Percentiles rank a stretch among this genome's conserved stretches.
Evolutionary conservation across 257 asterid species (phyloP).

Genomic region (Solanum pinnatisectum): DNA sequence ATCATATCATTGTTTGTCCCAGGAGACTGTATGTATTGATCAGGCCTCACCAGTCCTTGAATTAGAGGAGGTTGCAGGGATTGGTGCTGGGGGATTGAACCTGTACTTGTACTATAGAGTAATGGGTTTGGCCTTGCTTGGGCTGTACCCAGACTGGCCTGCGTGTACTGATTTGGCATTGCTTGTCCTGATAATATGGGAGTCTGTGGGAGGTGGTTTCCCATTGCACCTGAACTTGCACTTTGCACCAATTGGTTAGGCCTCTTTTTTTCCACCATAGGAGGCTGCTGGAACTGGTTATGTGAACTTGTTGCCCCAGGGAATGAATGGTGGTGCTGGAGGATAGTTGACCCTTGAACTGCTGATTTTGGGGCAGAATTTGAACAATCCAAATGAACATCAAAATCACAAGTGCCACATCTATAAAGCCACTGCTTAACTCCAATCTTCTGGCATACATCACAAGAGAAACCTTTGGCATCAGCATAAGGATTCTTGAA

Average conservation of each 20-base stretch:
- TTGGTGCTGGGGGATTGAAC: conserved; percentile 1
- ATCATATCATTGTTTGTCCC: conserved; percentile 6
- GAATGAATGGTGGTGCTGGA: conserved; percentile 13
- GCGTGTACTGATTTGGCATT: conserved; percentile 2
- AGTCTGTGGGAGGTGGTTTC: background rate
- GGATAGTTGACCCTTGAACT: background rate
- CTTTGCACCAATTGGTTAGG: conserved; percentile 1
- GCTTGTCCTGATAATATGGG: background rate
- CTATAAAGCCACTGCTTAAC: conserved; percentile 58
- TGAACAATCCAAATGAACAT: conserved; percentile 47
- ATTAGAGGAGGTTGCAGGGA: background rate
- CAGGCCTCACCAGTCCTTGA: background rate
- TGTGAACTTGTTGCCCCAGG: conserved; percentile 7
- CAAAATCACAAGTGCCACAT: conserved; percentile 43
- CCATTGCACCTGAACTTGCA: background rate
- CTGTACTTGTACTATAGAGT: conserved; percentile 3
- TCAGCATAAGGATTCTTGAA: conserved; percentile 35
- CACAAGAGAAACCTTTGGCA: conserved; percentile 43
- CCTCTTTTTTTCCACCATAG: background rate
- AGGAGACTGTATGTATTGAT: background rate
- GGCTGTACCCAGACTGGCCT: background rate
- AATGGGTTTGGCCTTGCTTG: background rate
- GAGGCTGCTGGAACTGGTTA: conserved; percentile 9
- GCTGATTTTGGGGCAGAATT: background rate
- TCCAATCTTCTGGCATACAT: conserved; percentile 35